Conservation (phyloP, 768 basidiomycete species). For the Nidularia pulvinata region DNA sequence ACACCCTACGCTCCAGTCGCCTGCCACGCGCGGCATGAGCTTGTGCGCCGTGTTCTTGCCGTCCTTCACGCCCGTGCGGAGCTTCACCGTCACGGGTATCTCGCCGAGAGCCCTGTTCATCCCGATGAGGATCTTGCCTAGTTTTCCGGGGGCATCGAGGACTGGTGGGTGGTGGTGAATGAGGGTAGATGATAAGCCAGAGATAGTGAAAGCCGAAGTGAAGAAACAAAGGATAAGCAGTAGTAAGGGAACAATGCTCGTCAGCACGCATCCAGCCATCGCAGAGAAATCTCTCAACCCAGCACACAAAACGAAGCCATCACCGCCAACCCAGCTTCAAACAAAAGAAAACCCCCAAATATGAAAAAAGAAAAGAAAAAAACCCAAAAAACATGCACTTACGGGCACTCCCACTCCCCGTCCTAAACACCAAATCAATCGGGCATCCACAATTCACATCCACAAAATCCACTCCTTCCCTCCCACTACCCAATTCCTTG, state of each 20-base stretch:
- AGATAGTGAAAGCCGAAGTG: not conserved
- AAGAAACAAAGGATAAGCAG: too few relatives aligned
- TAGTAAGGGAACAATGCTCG: too few relatives aligned
- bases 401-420: slow-evolving; percentile 90
- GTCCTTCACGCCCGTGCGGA: slow-evolving; percentile 94
- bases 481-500: slow-evolving; percentile 47
- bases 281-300: too few relatives aligned
- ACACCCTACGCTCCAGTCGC: slow-evolving; percentile 45
- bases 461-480: slow-evolving; percentile 77
- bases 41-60: slow-evolving; percentile 87
- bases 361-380: not conserved
- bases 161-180: slow-evolving; percentile 42
- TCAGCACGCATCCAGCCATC: too few relatives aligned
- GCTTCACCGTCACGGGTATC: slow-evolving; percentile 87
- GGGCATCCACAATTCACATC: slow-evolving; percentile 98
- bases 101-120: slow-evolving; percentile 93
- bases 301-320: too few relatives aligned
- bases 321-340: too few relatives aligned
- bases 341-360: too few relatives aligned
- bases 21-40: slow-evolving; percentile 77
- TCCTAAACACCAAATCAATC: slow-evolving; percentile 93
- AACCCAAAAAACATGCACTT: slow-evolving; percentile 24
- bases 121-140: slow-evolving; percentile 86
- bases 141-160: slow-evolving; percentile 76
- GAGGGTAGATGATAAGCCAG: not conserved